phyloP scores from a whole-genome alignment of 345 rosid genomes.

The Iberis pinnata region DNA sequence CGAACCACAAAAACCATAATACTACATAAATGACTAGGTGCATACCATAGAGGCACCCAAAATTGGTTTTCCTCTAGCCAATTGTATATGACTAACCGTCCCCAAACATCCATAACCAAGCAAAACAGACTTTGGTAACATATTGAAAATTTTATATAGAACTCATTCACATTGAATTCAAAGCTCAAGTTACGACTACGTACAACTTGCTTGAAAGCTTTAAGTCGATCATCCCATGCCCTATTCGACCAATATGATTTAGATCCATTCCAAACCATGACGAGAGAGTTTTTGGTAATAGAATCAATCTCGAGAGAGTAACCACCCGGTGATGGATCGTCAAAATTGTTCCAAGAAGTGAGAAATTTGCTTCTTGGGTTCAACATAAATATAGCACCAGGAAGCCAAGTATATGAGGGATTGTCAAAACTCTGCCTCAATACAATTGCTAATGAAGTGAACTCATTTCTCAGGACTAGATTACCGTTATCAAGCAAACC shows the following conservation, averaged over 20 bases:
- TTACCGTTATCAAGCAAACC: constrained; percentile 49
- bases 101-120: constrained; percentile 44
- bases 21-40: constrained; percentile 44
- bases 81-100: constrained; percentile 39
- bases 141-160: constrained; percentile 45
- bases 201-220: constrained; percentile 37
- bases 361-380: constrained; percentile 28
- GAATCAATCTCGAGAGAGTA: constrained; percentile 46
- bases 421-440: constrained; percentile 65
- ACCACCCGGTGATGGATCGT: constrained; percentile 50
- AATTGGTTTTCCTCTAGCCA: constrained; percentile 23
- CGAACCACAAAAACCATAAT: constrained; percentile 55
- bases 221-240: constrained; percentile 33
- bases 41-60: constrained; percentile 51
- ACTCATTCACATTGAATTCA: constrained; percentile 30
- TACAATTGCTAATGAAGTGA: constrained; percentile 10
- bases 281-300: constrained; percentile 34
- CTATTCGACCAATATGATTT: constrained; percentile 43
- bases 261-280: constrained; percentile 40
- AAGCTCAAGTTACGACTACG: constrained; percentile 45
- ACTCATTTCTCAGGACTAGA: constrained; percentile 32
- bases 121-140: constrained; percentile 23
- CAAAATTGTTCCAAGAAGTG: constrained; percentile 44
- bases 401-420: constrained; percentile 59
- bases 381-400: constrained; percentile 44